These are phyloP conservation scores for Claviceps sp. DNA, from an alignment of 2,329 filamentous ascomycete species.

Conservation along the genomic window DNA sequence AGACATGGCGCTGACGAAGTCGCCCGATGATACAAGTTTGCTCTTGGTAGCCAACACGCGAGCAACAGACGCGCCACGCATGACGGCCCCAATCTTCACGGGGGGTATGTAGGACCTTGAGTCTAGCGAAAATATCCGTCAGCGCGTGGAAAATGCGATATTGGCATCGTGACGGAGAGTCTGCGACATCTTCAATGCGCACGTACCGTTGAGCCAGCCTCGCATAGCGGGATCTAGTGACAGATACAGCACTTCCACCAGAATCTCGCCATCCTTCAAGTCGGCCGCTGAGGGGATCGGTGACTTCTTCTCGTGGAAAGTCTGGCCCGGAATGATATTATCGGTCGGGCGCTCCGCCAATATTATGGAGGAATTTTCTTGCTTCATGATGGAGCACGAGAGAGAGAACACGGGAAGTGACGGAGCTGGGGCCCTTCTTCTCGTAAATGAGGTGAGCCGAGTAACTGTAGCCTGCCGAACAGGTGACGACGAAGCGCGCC, in stretches of 20 bases:
- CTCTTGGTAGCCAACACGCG: slow-evolving; percentile 50
- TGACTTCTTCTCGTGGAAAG: slow-evolving; percentile 42
- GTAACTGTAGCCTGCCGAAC: background rate
- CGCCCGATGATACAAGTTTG: slow-evolving; percentile 39
- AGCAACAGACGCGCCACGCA: slow-evolving; percentile 50
- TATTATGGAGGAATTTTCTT: slow-evolving; percentile 36
- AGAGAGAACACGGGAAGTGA: background rate
- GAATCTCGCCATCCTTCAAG: slow-evolving; percentile 50
- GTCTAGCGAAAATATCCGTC: slow-evolving; percentile 18
- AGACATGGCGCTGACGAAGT: slow-evolving; percentile 37
- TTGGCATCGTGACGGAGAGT: background rate
- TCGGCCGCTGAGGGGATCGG: slow-evolving; percentile 37
- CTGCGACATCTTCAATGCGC: background rate
- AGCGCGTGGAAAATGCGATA: background rate
- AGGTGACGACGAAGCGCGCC: background rate
- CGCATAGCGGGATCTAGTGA: slow-evolving; percentile 67
- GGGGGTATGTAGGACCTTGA: slow-evolving; percentile 50
- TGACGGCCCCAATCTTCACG: slow-evolving; percentile 52
- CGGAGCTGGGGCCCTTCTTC: background rate
- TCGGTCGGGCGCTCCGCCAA: slow-evolving; percentile 50
- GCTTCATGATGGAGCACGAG: slow-evolving; percentile 21
- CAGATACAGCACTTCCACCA: slow-evolving; percentile 49
- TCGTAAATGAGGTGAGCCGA: background rate
- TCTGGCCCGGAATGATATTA: slow-evolving; percentile 50
- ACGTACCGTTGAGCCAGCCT: slow-evolving; percentile 50